Evolutionary conservation across 2,329 filamentous ascomycete species (phyloP).

Genomic region (Epichloe scottii): DNA sequence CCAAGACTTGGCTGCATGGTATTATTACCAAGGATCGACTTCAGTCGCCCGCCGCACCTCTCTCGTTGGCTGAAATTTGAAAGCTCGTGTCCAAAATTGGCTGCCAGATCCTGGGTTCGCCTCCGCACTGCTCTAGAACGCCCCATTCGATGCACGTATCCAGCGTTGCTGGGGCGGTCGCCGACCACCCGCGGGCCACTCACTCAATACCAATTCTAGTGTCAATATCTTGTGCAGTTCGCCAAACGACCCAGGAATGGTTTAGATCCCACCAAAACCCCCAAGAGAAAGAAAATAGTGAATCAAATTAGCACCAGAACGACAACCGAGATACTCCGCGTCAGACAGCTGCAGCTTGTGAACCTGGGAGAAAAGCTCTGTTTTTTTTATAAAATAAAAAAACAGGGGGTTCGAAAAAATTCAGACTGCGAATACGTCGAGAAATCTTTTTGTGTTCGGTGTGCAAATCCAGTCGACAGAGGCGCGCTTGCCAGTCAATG

Average conservation of each 20-base stretch:
- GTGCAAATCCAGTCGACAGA: no score
- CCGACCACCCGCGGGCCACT: neutral
- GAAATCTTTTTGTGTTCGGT: no score
- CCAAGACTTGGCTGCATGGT: neutral
- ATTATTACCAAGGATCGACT: constrained; percentile 12
- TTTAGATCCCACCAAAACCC: neutral
- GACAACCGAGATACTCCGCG: no score
- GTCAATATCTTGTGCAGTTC: neutral
- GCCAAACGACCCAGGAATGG: neutral
- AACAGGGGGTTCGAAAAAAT: no score
- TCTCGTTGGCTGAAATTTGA: constrained; percentile 3
- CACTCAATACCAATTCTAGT: neutral
- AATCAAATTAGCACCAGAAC: no score
- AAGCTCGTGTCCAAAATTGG: constrained; percentile 23
- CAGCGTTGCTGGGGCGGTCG: neutral
- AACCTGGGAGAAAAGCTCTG: no score
- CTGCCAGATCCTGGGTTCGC: constrained; percentile 1
- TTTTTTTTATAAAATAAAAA: no score
- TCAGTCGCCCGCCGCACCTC: constrained; percentile 10
- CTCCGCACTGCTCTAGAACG: neutral
- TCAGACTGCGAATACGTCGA: no score
- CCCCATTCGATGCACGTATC: neutral
- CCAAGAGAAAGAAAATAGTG: no score
- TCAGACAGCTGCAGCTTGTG: no score
- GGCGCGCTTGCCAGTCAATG: no score